Conservation (phyloP, 1,284 basidiomycete species). For the Lignosus rhinocerotis region DNA sequence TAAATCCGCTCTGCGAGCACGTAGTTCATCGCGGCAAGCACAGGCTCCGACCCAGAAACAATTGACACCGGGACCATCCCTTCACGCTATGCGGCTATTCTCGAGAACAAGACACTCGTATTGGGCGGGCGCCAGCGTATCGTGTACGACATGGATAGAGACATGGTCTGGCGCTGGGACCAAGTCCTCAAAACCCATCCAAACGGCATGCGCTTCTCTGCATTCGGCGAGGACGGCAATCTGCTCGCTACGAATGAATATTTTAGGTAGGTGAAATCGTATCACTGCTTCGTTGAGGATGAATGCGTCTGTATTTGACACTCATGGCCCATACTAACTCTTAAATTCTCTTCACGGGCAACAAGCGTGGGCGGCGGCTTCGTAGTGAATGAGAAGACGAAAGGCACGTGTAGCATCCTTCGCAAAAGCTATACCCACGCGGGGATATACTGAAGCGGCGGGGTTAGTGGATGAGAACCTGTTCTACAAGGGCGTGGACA, state of each 20-base stretch:
- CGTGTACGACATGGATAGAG: constrained; percentile 82
- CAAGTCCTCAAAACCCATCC: constrained; percentile 80
- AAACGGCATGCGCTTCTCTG: constrained; percentile 92
- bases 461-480: constrained; percentile 84
- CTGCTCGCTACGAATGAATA: constrained; percentile 95
- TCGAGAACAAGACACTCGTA: constrained; percentile 63
- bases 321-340: constrained; percentile 1
- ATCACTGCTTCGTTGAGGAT: neutral
- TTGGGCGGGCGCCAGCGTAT: constrained; percentile 78
- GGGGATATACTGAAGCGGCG: constrained; percentile 6
- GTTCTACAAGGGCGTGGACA: constrained; percentile 95
- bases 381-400: constrained; percentile 88
- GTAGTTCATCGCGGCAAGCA: neutral
- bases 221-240: constrained; percentile 79
- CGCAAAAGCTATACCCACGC: neutral
- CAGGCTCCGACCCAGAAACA: constrained; percentile 80
- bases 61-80: constrained; percentile 82
- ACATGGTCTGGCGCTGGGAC: constrained; percentile 92
- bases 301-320: neutral
- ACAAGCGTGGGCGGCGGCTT: constrained; percentile 86
- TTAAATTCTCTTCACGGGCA: neutral
- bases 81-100: constrained; percentile 71
- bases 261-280: constrained; percentile 53
- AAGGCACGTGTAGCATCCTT: constrained; percentile 46
- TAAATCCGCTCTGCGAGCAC: neutral